A percentile compares a stretch with the other conserved stretches of the same genome.
These are phyloP conservation scores for Sinapis alba DNA, from an alignment of 441 rosid genomes.

Conservation along the genomic window DNA sequence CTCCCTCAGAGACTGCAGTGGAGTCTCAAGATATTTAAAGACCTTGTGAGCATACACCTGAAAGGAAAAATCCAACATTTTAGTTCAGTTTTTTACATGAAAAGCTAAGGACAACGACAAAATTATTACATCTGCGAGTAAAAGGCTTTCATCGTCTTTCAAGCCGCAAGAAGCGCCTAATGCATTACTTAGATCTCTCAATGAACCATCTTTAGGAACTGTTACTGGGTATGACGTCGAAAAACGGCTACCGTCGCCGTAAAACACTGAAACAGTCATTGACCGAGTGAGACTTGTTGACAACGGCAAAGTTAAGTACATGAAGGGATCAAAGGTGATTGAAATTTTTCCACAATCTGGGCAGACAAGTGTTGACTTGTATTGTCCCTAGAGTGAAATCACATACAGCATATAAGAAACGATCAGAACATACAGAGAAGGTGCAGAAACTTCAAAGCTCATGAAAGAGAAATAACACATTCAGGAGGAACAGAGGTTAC, in stretches of 20 bases:
- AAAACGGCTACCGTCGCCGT: slow-evolving; percentile 51
- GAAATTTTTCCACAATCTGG: slow-evolving; percentile 66
- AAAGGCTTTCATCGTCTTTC: slow-evolving; percentile 57
- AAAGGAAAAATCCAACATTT: slow-evolving; percentile 28
- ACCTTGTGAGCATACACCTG: slow-evolving; percentile 54
- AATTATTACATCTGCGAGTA: slow-evolving; percentile 59
- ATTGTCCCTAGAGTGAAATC: slow-evolving; percentile 62
- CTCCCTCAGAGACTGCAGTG: slow-evolving; percentile 42
- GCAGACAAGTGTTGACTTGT: slow-evolving; percentile 70
- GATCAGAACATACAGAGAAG: slow-evolving; percentile 11
- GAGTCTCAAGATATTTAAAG: slow-evolving; percentile 49
- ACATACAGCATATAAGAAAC: slow-evolving; percentile 11
- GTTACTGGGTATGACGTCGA: slow-evolving; percentile 62
- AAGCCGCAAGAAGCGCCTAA: slow-evolving; percentile 63
- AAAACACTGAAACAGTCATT: slow-evolving; percentile 63
- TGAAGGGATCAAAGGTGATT: slow-evolving; percentile 73
- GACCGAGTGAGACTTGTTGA: slow-evolving; percentile 60
- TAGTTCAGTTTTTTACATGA: slow-evolving; percentile 26
- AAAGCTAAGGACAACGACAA: neutral
- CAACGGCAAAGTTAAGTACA: slow-evolving; percentile 69
- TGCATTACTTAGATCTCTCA: slow-evolving; percentile 59
- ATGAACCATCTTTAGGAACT: slow-evolving; percentile 57
- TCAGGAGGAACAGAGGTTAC: neutral
- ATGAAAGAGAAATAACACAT: neutral
- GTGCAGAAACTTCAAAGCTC: slow-evolving; percentile 9